These are phyloP conservation scores for Sechiopsis laciniata DNA, from an alignment of 306 rosid genomes.

Conservation along the genomic window DNA sequence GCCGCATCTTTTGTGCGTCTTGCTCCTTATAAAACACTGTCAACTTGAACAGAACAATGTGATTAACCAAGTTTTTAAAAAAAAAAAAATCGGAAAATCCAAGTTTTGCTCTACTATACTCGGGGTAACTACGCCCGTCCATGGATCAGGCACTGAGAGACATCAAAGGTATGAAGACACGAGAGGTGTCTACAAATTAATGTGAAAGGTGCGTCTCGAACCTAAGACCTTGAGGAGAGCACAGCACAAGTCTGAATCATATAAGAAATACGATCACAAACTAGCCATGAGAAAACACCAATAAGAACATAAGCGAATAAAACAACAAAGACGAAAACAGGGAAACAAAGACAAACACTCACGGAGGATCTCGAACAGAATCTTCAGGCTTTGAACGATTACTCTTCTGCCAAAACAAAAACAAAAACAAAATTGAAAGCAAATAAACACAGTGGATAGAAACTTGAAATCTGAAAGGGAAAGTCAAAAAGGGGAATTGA, in stretches of 20 bases:
- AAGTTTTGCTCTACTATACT: no score
- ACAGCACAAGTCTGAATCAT: neutral
- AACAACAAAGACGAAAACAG: neutral
- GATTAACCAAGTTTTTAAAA: neutral
- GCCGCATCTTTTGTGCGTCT: no score
- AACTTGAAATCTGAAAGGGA: neutral
- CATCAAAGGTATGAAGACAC: no score
- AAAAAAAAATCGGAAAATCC: no score
- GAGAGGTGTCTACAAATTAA: no score
- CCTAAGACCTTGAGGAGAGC: no score
- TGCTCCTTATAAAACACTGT: no score
- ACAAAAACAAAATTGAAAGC: neutral
- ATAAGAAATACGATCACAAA: neutral
- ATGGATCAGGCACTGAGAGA: no score
- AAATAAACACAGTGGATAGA: neutral
- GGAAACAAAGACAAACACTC: constrained; percentile 25
- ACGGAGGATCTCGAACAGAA: constrained; percentile 60
- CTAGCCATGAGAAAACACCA: neutral
- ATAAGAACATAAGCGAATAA: neutral
- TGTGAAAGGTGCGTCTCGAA: no score
- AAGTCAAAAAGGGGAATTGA: neutral
- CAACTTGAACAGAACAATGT: neutral
- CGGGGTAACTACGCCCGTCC: no score
- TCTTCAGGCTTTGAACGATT: constrained; percentile 59
- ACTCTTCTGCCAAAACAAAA: constrained; percentile 40